phyloP scores from a whole-genome alignment of 768 basidiomycete genomes.

The Agrocybe chaxingu region DNA sequence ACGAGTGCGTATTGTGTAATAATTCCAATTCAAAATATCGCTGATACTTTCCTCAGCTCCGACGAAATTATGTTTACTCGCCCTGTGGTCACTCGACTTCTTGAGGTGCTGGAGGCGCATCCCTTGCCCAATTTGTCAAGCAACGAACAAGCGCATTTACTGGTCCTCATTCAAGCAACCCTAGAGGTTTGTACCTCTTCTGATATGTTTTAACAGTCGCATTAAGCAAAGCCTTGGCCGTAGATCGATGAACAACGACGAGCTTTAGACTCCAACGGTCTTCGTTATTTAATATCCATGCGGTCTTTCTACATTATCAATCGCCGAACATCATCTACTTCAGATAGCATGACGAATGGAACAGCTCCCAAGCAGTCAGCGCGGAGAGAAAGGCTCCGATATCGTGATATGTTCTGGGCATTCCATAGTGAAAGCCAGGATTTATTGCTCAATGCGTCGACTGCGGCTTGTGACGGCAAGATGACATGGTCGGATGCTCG shows the following conservation, averaged over 20 bases:
- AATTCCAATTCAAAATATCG: neutral
- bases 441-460: conserved; percentile 68
- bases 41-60: conserved; percentile 25
- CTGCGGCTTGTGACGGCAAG: conserved; percentile 73
- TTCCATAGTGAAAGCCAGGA: conserved; percentile 95
- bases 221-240: conserved; percentile 1
- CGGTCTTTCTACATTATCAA: conserved; percentile 88
- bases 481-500: conserved; percentile 90
- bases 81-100: conserved; percentile 52
- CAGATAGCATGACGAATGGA: conserved; percentile 42
- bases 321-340: conserved; percentile 46
- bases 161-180: conserved; percentile 83
- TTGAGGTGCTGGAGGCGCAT: conserved; percentile 59
- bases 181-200: conserved; percentile 59
- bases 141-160: conserved; percentile 81
- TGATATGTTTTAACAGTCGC: neutral
- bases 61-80: conserved; percentile 62
- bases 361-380: conserved; percentile 44
- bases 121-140: conserved; percentile 70
- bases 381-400: conserved; percentile 75
- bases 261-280: conserved; percentile 88
- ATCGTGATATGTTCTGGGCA: conserved; percentile 96
- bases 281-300: conserved; percentile 92
- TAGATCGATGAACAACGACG: conserved; percentile 89
- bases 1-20: neutral